Base-by-base conservation (phyloP, 257 asterid genomes). In the Knoxia roxburghii region DNA sequence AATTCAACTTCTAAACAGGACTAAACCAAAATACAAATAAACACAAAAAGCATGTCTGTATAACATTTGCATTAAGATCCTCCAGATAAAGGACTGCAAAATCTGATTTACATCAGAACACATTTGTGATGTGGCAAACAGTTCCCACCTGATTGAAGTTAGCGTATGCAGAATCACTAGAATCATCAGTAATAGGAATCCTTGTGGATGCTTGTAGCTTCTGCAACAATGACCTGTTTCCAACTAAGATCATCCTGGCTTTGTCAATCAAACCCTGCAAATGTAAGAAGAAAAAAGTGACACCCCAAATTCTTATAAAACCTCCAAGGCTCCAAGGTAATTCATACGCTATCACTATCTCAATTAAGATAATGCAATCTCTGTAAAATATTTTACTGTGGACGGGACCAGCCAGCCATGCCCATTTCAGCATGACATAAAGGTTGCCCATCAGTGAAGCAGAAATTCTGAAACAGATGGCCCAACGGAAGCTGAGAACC, bases 201-300 rank as follows among this genome's bases (percentile, higher is more conserved):
- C 96, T 91, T 0, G 89, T 66, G 20, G 91, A 86, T 45, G 80
- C 70, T 84, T 86, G 96, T 82, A 90, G 71, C 73, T 81, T 85
- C 69, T 90, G 97, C 79, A 93, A 65, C 73, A 59, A 56, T 64
- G 88, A 77, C 72, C 96, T 85, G 83, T 90, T 93, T 57, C 96
- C 95, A 2, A 90, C 96, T 76, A 93, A 79, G 70, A 85, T 77
- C 57, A 82, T 82, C 79, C 85, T 85, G 56, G 96, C 95, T 81
- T 86, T 84, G 83, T 93, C 98, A 68, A 93, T 88, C 74, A 93
- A 79, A 76, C 89, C 97, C 98, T 93, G 83, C 84, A 78, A 35
- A 70, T 62, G 12, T 21, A 33, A 32, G 43, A 59, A 27, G 13
- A 46, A 45, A 45, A 46, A 0, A 2, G 50, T 57, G 24, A 6